Base-by-base conservation (phyloP, 108 stramenopile species). In the Craspedostauros australis region DNA sequence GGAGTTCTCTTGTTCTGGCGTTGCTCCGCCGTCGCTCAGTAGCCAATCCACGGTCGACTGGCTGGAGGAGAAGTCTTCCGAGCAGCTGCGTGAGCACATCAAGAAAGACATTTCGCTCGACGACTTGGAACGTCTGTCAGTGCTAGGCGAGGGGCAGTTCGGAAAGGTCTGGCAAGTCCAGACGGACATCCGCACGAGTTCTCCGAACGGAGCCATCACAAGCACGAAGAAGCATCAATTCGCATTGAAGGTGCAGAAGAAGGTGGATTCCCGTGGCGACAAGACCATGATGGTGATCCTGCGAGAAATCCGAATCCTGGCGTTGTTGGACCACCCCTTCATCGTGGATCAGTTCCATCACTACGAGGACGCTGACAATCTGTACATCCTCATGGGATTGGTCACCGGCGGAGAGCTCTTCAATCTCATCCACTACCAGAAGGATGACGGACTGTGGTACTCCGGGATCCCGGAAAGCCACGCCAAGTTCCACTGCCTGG, bases 111-210 rank as follows among this genome's bases (percentile, higher is more conserved):
- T 70, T 37, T 47, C 69, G 51, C 39, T 73, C 0, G 49, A 59
- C 32, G 75, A 80, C 40, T 44, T 80, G 14, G 57, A 73, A 25
- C 50, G 62, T 12, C 42, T 73, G 14, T 36, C 63, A 21, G 88
- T 82, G 1, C 66, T 95, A 7, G 95, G 95, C 14, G 82, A 89
- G 7, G 95, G 95, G 1, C 86, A 86, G 30, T 97, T 95, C 51
- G 96, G 96, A 1, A 71, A 83, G 52, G 96, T 97, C 18, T 89
- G 86, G 88, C 58, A 95, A 21, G 82, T 77, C 0, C 50, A 55
- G 52, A 72, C 54, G 1, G 60, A 42, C 5, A 25, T 42, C n/a
- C 77, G 81, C 38, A n/a, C n/a, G n/a, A n/a, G n/a, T n/a, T 50
- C 39, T 20, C 43, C 3, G 53, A 18, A n/a, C n/a, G n/a, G n/a